Evolutionary conservation across 2,329 filamentous ascomycete species (phyloP).

Genomic region (Pyrenophora teres): DNA sequence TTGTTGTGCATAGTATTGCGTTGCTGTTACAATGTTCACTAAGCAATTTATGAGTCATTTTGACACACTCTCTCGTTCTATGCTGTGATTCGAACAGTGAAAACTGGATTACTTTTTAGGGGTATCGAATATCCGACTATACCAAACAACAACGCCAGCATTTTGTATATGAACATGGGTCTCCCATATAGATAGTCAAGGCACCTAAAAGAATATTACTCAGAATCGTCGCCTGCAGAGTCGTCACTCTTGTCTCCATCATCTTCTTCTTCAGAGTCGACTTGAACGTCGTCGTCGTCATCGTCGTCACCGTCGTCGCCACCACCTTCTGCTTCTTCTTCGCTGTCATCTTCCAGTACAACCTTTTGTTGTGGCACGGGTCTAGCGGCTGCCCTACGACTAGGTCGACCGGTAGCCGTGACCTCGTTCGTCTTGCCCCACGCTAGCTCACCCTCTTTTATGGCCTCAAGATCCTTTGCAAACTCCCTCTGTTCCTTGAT

Average conservation of each 20-base stretch:
- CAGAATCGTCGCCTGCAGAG: constrained; percentile 26
- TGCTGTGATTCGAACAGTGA: not conserved
- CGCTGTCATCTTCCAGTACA: constrained; percentile 32
- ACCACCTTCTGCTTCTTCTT: constrained; percentile 26
- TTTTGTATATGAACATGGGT: no score
- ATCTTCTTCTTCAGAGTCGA: constrained; percentile 20
- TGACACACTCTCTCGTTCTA: not conserved
- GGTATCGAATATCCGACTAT: not conserved
- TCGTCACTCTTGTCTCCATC: constrained; percentile 19
- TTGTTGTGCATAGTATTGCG: no score
- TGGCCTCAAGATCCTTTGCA: constrained; percentile 79
- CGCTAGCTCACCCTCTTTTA: constrained; percentile 76
- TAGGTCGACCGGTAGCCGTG: constrained; percentile 34
- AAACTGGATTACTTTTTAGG: not conserved
- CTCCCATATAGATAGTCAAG: no score
- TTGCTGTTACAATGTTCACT: no score
- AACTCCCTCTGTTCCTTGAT: constrained; percentile 90
- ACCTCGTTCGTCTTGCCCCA: constrained; percentile 65
- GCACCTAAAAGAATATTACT: constrained; percentile 17
- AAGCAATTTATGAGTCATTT: no score
- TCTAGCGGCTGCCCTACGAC: constrained; percentile 30
- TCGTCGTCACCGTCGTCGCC: constrained; percentile 20
- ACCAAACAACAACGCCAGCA: not conserved
- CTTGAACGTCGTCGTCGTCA: constrained; percentile 30
- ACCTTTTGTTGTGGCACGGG: constrained; percentile 25